phyloP scores from a whole-genome alignment of 345 rosid species.

The Brassica nigra region DNA sequence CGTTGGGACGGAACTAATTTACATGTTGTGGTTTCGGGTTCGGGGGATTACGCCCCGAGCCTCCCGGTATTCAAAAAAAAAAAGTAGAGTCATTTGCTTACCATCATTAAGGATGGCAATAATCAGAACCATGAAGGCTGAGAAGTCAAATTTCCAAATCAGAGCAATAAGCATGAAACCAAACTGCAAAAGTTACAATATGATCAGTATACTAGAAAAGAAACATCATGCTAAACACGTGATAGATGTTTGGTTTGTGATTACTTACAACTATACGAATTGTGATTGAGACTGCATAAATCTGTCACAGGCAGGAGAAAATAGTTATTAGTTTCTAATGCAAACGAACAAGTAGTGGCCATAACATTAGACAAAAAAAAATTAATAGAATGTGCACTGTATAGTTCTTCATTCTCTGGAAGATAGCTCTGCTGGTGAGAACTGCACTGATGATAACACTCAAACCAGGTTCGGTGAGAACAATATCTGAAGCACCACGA shows the following conservation, averaged over 20 bases:
- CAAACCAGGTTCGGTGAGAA: constrained; percentile 85
- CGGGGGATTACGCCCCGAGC: too few species aligned
- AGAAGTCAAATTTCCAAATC: constrained; percentile 52
- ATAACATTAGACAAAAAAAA: not conserved
- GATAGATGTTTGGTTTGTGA: not conserved
- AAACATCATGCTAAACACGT: not conserved
- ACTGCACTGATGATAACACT: constrained; percentile 93
- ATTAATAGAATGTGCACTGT: constrained; percentile 49
- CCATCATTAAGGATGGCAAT: constrained; percentile 96
- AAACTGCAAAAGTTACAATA: constrained; percentile 34
- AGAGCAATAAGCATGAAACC: constrained; percentile 54
- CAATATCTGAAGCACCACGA: constrained; percentile 37
- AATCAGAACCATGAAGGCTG: constrained; percentile 86
- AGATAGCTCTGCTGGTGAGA: constrained; percentile 88
- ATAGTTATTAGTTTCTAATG: not conserved
- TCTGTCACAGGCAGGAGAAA: constrained; percentile 30
- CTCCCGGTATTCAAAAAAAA: too few species aligned
- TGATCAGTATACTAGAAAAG: constrained; percentile 13
- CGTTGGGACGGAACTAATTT: too few species aligned
- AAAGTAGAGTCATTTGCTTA: constrained; percentile 37
- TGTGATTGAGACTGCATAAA: constrained; percentile 49
- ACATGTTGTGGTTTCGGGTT: too few species aligned
- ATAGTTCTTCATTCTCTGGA: constrained; percentile 90
- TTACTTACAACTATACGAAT: constrained; percentile 51
- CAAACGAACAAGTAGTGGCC: constrained; percentile 6